Evolutionary conservation across 495 filamentous ascomycete genomes (phyloP).

Genomic region (Penicillium maclennaniae): DNA sequence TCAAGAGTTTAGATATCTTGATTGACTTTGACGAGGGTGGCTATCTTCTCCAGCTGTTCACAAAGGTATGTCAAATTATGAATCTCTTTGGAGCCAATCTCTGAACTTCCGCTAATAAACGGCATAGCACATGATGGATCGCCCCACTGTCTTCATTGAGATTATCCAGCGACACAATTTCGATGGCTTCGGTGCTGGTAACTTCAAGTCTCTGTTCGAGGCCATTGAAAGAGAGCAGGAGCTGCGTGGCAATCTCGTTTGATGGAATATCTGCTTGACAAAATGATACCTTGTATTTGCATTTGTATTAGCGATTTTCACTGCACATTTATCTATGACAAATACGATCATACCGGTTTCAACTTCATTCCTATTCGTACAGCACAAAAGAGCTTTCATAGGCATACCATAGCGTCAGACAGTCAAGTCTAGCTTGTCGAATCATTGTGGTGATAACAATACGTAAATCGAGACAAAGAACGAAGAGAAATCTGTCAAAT

Average conservation of each 20-base stretch:
- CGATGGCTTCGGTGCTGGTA: conserved; percentile 87
- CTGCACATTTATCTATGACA: neutral
- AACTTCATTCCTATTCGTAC: no score
- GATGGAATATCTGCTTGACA: neutral
- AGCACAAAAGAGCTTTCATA: no score
- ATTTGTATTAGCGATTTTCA: conserved; percentile 3
- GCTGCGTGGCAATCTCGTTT: conserved; percentile 69
- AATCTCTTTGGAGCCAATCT: neutral
- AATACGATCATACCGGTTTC: neutral
- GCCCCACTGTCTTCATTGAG: conserved; percentile 91
- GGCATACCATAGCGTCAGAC: no score
- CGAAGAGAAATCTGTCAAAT: no score
- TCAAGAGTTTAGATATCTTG: conserved; percentile 72
- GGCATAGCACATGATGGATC: conserved; percentile 73
- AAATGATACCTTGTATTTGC: neutral
- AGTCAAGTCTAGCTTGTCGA: neutral
- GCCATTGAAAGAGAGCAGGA: conserved; percentile 89
- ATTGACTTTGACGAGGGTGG: conserved; percentile 91
- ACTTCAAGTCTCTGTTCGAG: conserved; percentile 90
- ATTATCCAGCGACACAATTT: conserved; percentile 89
- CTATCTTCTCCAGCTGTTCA: conserved; percentile 82
- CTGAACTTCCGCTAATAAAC: conserved; percentile 16
- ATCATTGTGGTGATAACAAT: neutral
- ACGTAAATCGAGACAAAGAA: no score
- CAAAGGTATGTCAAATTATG: conserved; percentile 51